Evolutionary conservation across 1,284 basidiomycete genomes (phyloP), one percentile per base, ranked within the genome.

Genomic region (Ceratobasidium theobromae): DNA sequence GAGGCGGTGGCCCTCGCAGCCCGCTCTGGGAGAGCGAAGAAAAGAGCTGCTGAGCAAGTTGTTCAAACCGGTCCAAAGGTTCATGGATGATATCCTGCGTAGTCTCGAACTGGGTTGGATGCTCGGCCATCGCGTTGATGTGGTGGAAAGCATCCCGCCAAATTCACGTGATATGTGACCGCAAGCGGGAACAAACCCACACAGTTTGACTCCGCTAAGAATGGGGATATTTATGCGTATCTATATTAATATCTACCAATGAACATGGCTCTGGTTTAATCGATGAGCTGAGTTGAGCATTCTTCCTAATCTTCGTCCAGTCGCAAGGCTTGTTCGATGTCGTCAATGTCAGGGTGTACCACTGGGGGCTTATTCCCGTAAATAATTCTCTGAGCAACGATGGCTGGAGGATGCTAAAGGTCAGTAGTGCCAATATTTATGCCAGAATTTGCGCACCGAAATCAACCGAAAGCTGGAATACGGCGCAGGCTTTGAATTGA

Each of bases 381-480:
- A 41, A 84, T 74, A 16, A 92, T 38, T 51, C 89, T 81, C 73
- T 93, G 90, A 4, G 79, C 74, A 28, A 91, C 76, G 71, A 93
- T 92, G 35, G 81, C 90, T 88, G 54, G 16, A 14, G 25, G n/a
- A 38, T 70, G 58, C 68, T 35, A 65, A 69, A n/a, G 57, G 54
- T 30, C 53, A 66, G 54, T 52, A 60, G 57, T 28, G 46, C 14
- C 65, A 60, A 46, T 53, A 51, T 25, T 11, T 23, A 35, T 21
- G 48, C 6, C 9, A 27, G 25, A 51, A 54, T n/a, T 18, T 3
- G 73, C 87, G 72, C 69, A 89, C 89, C 86, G 70, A 82, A 75
- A 74, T 93, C 90, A 41, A 92, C 77, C 2, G 87, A 88, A 51
- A 93, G 76, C 72, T 93, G 91, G 73, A 93, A 91, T 66, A 92